Base-by-base conservation (phyloP, 345 rosid genomes). In the Brassica nigra region DNA sequence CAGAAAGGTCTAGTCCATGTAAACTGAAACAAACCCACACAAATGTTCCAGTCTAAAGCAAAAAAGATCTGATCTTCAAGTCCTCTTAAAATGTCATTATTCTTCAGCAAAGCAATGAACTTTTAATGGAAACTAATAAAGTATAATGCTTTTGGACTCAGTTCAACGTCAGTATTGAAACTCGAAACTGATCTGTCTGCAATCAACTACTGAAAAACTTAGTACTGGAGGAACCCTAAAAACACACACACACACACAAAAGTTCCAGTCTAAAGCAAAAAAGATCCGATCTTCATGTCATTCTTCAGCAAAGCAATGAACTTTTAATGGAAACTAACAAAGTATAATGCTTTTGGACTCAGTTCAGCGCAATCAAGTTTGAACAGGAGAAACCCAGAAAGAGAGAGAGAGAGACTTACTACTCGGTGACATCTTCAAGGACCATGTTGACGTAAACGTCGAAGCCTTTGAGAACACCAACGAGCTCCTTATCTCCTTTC, bases 401-500 rank as follows among this genome's bases (percentile, higher is more conserved):
- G n/a, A 44, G n/a, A 14, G 57, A 6, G 8, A 34, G 4, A 31
- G 34, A 86, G 55, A 70, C 87, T 31, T 87, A 89, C 91, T 87
- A 90, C 83, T 90, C 93, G 20, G 90, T 85, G 82, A 88, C 92
- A 76, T 86, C 96, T 76, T 89, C 90, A 5, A 86, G 93, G 66
- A 89, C 95, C 95, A 87, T 88, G 81, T 88, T 93, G 77, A 92
- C 95, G 64, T 92, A 89, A 70, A 92, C 95, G 68, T 92, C 97
- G 29, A 92, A 90, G 5, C 97, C 97, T 74, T 87, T 80, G 5
- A 92, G 92, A 71, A 89, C 87, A 49, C 97, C 97, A 2, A 90
- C 95, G 28, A 92, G 95, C 85, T 92, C 97, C 82, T 92, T 92
- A 80, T 92, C 97, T 65, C 97, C 95, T 87, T 92, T 92, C 97